Evolutionary conservation across 73 alveolate genomes (phyloP).

Genomic region (Paramecium bursaria): DNA sequence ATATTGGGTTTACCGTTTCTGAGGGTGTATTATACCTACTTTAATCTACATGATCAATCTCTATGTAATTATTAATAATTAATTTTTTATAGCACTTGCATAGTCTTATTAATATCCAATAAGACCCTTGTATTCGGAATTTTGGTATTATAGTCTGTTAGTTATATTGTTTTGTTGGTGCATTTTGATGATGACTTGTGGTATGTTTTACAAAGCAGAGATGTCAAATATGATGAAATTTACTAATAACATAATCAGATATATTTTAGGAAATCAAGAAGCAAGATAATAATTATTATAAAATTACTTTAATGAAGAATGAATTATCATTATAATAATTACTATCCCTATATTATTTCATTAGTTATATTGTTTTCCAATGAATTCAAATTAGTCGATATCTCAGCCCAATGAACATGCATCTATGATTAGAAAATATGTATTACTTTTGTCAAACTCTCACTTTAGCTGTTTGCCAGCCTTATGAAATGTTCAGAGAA

Average conservation of each 20-base stretch:
- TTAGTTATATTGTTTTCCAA: too few relatives aligned
- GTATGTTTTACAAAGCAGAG: slow-evolving; percentile 18
- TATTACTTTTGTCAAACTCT: slow-evolving; percentile 2
- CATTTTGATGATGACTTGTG: slow-evolving; percentile 50
- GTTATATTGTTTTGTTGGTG: slow-evolving; percentile 44
- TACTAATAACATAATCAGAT: slow-evolving; percentile 3
- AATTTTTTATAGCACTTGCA: neutral
- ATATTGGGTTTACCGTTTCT: slow-evolving; percentile 44
- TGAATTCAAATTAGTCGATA: neutral
- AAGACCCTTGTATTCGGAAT: slow-evolving; percentile 2
- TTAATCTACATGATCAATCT: slow-evolving; percentile 11
- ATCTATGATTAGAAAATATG: neutral
- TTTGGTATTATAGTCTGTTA: slow-evolving; percentile 57
- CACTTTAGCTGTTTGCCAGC: slow-evolving; percentile 15
- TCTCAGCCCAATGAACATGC: slow-evolving; percentile 40
- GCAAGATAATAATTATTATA: slow-evolving; percentile 22
- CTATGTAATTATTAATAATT: neutral
- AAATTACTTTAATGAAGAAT: slow-evolving; percentile 24
- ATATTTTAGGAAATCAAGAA: slow-evolving; percentile 14
- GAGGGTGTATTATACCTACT: slow-evolving; percentile 25
- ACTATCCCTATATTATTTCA: too few relatives aligned
- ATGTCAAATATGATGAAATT: slow-evolving; percentile 27
- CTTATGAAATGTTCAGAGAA: slow-evolving; percentile 27
- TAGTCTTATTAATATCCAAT: slow-evolving; percentile 24
- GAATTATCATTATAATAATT: too few relatives aligned